Evolutionary conservation across 1,284 basidiomycete genomes (phyloP).

Genomic region (Porogramme epimiltina): DNA sequence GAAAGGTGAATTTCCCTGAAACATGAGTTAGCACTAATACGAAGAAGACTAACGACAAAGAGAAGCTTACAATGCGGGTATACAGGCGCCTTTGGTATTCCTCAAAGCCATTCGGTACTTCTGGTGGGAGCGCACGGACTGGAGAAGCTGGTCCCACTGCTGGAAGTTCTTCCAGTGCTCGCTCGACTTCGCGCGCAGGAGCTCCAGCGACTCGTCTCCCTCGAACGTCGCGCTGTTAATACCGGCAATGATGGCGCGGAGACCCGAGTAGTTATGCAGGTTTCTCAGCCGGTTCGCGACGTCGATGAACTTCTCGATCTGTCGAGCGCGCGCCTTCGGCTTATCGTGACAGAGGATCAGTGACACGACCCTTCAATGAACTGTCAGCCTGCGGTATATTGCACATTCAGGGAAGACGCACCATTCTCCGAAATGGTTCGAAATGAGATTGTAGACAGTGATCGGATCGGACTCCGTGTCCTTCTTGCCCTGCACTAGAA

Average conservation of each 20-base stretch:
- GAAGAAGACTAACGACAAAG: too few relatives aligned
- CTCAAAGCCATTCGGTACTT: conserved; percentile 78
- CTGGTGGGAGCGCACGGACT: conserved; percentile 71
- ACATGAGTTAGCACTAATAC: background rate
- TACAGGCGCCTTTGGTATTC: conserved; percentile 80
- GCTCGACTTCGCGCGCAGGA: conserved; percentile 61
- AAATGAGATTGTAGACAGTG: conserved; percentile 65
- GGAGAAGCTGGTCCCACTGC: conserved; percentile 78
- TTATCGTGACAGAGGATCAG: conserved; percentile 80
- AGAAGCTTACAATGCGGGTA: conserved; percentile 71
- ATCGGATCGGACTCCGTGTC: conserved; percentile 65
- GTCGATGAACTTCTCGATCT: conserved; percentile 79
- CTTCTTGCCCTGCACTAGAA: conserved; percentile 67
- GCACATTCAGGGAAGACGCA: conserved; percentile 32
- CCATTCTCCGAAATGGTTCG: conserved; percentile 80
- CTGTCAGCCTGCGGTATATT: background rate
- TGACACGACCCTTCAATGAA: conserved; percentile 60
- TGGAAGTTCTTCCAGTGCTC: conserved; percentile 70
- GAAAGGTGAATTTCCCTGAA: conserved; percentile 81
- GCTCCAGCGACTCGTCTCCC: conserved; percentile 71
- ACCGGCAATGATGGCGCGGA: conserved; percentile 82
- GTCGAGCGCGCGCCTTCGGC: conserved; percentile 60
- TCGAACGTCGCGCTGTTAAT: conserved; percentile 74
- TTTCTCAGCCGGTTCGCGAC: conserved; percentile 69
- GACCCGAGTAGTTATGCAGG: conserved; percentile 78